A percentile compares a stretch with the other conserved stretches of the same genome.
phyloP scores from a whole-genome alignment of 257 asterid species.

The Solanum microdontum region DNA sequence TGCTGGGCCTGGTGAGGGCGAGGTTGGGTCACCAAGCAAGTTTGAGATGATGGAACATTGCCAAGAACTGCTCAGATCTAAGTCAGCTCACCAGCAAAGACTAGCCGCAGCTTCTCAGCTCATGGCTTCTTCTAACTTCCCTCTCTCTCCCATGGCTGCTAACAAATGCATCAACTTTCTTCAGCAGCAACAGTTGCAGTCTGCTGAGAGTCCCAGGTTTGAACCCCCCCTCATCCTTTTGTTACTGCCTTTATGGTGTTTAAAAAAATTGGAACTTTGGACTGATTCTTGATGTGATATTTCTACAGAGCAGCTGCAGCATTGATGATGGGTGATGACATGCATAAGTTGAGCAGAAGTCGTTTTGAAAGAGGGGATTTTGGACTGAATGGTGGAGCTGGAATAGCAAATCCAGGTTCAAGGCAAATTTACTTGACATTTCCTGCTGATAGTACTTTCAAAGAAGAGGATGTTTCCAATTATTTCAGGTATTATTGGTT shows the following conservation, averaged over 20 bases:
- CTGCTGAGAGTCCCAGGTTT: constrained; percentile 50
- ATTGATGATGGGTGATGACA: constrained; percentile 35
- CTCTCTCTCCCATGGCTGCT: constrained; percentile 26
- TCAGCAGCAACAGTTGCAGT: constrained; percentile 30
- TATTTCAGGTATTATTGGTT: constrained; percentile 34
- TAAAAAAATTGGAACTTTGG: background rate
- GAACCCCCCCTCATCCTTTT: background rate
- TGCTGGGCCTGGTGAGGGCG: constrained; percentile 16
- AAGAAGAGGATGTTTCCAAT: constrained; percentile 60
- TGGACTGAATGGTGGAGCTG: constrained; percentile 24
- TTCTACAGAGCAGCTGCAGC: constrained; percentile 12
- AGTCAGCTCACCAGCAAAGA: constrained; percentile 36
- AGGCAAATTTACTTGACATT: constrained; percentile 68
- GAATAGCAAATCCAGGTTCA: constrained; percentile 35
- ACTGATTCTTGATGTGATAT: background rate
- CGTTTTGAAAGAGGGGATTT: constrained; percentile 38
- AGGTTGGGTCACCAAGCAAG: constrained; percentile 41
- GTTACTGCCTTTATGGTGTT: background rate
- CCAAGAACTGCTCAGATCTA: constrained; percentile 39
- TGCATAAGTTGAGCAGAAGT: constrained; percentile 26
- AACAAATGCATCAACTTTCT: constrained; percentile 46
- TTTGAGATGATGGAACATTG: constrained; percentile 54
- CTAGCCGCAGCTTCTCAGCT: constrained; percentile 19
- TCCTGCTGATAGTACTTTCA: constrained; percentile 61
- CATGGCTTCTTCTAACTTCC: constrained; percentile 25